Evolutionary conservation across 2,329 filamentous ascomycete species (phyloP).

Genomic region (Xylariaceae sp.): DNA sequence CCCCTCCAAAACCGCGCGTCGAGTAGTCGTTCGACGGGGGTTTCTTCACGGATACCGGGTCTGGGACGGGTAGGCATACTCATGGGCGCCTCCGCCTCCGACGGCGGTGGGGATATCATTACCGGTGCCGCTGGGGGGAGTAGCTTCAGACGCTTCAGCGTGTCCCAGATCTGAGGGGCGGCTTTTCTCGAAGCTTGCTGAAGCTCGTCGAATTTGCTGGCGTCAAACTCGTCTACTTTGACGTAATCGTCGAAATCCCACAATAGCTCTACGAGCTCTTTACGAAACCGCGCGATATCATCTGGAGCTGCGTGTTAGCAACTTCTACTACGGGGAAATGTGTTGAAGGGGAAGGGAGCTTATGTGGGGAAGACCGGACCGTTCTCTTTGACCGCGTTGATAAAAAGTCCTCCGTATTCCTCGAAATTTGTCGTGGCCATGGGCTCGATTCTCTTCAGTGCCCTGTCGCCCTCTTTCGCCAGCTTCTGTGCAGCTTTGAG

Average conservation of each 20-base stretch:
- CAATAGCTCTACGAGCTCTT: constrained; percentile 44
- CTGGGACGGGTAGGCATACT: constrained; percentile 26
- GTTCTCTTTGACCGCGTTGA: constrained; percentile 49
- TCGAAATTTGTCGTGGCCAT: constrained; percentile 45
- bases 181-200: constrained; percentile 44
- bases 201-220: constrained; percentile 44
- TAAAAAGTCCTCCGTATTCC: constrained; percentile 46
- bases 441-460: constrained; percentile 47
- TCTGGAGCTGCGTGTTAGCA: constrained; percentile 33
- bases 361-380: constrained; percentile 36
- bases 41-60: constrained; percentile 17
- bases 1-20: constrained; percentile 18
- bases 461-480: constrained; percentile 45
- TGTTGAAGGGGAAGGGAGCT: neutral
- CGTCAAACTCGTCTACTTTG: constrained; percentile 47
- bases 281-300: constrained; percentile 45
- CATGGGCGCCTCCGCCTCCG: constrained; percentile 15
- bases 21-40: constrained; percentile 27
- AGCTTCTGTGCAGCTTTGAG: constrained; percentile 44
- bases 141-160: constrained; percentile 51
- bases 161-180: constrained; percentile 45
- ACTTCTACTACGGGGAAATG: neutral
- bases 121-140: constrained; percentile 27
- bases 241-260: constrained; percentile 55
- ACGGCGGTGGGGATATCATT: constrained; percentile 17